Base-by-base conservation (phyloP, 2,329 filamentous ascomycete genomes). In the Sarocladium brachiariae region DNA sequence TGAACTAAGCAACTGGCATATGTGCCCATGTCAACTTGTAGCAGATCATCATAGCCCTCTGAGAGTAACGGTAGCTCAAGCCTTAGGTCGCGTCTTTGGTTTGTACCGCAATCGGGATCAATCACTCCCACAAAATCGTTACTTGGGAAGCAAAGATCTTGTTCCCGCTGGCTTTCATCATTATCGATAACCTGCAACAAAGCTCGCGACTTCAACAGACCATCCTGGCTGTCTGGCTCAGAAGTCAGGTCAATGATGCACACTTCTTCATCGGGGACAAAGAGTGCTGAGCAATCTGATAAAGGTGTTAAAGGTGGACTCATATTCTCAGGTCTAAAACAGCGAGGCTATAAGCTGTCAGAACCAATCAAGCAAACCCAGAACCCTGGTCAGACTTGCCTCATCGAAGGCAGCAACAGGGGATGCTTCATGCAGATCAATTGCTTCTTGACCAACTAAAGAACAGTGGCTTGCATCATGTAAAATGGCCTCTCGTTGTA, bases 261-360 rank as follows among this genome's bases (percentile, higher is more conserved):
- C 21, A 52, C 52, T 1, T 53, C 51, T 1, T 48, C 34, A 7
- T 51, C 37, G 1, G 61, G 63, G n/a, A 62, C 24, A 47, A 59
- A 64, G 1, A 50, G 48, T 7, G 49, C 50, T 7, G 37, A 3
- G 6, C 56, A 50, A 2, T 59, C 57, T 3, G 57, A 59, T 2
- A 43, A 35, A 7, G 63, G 62, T 14, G 62, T 63, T 6, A 67
- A 52, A 2, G 59, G 64, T 11, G 58, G 60, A 8, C 59, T 64
- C 4, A 67, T 47, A 11, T 19, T 4, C 21, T 47, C 25, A 9
- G 43, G 19, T 47, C 27, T 47, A n/a, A 47, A 33, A 33, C 43
- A 47, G 27, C 25, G 43, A 33, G 43, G 43, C 43, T 47, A 23
- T 13, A 23, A 33, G 9, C n/a, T 30, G 27, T 47, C 14, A 47